Conservation (phyloP, 2,329 filamentous ascomycete genomes). For the Monosporascus sp. region DNA sequence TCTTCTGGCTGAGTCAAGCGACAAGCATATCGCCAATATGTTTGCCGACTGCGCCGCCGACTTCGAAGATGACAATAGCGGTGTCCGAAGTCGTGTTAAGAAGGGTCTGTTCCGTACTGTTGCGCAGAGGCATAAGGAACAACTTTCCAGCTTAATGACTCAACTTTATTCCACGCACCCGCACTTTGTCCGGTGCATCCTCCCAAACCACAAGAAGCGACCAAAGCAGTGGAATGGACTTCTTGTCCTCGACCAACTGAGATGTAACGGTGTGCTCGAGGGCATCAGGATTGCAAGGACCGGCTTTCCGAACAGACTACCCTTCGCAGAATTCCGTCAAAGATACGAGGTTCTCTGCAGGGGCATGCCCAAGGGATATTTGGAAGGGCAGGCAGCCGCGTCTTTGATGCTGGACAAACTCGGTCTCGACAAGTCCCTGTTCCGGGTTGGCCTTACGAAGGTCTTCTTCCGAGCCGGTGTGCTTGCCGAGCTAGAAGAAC, state of each 20-base stretch:
- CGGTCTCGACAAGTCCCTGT: constrained; percentile 76
- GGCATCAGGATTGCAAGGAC: constrained; percentile 96
- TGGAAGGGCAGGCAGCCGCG: constrained; percentile 84
- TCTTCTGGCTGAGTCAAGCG: constrained; percentile 73
- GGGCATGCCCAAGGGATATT: constrained; percentile 81
- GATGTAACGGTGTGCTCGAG: constrained; percentile 98
- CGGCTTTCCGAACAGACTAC: constrained; percentile 88
- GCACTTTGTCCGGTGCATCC: constrained; percentile 95
- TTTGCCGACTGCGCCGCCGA: constrained; percentile 88
- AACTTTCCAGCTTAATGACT: constrained; percentile 91
- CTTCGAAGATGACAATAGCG: constrained; percentile 64
- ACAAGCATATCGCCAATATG: constrained; percentile 76
- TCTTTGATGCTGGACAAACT: constrained; percentile 86
- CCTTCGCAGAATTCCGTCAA: constrained; percentile 90
- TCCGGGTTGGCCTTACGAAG: constrained; percentile 91
- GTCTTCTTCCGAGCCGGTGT: constrained; percentile 98
- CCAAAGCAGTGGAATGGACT: constrained; percentile 89
- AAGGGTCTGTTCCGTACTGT: constrained; percentile 96
- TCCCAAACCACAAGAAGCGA: constrained; percentile 96
- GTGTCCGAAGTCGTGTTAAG: constrained; percentile 77
- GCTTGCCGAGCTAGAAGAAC: constrained; percentile 92
- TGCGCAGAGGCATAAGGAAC: constrained; percentile 94
- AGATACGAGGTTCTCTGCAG: constrained; percentile 92
- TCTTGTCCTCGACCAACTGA: constrained; percentile 93
- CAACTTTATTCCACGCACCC: constrained; percentile 95